A percentile compares a stretch with the other conserved stretches of the same genome.
Conservation (phyloP, 192 early-diverging fungal species). For the Podila clonocystis region DNA sequence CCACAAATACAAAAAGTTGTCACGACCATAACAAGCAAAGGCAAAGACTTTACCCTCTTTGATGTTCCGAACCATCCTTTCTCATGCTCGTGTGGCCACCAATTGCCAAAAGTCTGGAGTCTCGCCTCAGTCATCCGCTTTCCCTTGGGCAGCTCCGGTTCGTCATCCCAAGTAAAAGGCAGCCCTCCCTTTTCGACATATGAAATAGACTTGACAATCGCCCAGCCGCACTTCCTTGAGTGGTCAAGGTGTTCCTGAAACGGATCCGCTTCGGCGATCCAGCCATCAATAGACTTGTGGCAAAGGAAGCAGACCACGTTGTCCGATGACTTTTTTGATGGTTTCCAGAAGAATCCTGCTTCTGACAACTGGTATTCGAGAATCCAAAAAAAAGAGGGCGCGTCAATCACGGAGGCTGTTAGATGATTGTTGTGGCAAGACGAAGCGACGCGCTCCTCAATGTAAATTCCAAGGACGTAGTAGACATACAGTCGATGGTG, state of each 20-base stretch:
- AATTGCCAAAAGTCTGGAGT: conserved; percentile 47
- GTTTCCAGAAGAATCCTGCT: conserved; percentile 50
- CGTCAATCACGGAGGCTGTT: neutral
- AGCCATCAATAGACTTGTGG: conserved; percentile 41
- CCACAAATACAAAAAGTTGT: neutral
- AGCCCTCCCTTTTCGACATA: conserved; percentile 7
- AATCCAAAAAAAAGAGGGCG: neutral
- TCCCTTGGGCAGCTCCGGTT: conserved; percentile 29
- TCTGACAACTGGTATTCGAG: conserved; percentile 27
- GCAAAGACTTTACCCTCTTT: conserved; percentile 15
- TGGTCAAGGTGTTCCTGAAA: conserved; percentile 34
- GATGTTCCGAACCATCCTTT: conserved; percentile 39
- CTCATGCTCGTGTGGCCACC: conserved; percentile 48
- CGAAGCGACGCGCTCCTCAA: neutral
- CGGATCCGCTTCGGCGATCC: conserved; percentile 31
- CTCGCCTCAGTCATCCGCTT: conserved; percentile 44
- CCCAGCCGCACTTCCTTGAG: conserved; percentile 38
- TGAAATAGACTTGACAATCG: conserved; percentile 23
- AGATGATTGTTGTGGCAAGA: neutral
- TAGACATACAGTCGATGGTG: conserved; percentile 9
- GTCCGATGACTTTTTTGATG: conserved; percentile 11
- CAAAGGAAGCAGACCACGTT: conserved; percentile 54
- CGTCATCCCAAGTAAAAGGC: conserved; percentile 45
- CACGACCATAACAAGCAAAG: neutral
- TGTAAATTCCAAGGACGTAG: neutral